Evolutionary conservation across 2,329 filamentous ascomycete genomes (phyloP), one percentile per base, ranked within the genome.

Genomic region (Zymoseptoria pseudotritici): DNA sequence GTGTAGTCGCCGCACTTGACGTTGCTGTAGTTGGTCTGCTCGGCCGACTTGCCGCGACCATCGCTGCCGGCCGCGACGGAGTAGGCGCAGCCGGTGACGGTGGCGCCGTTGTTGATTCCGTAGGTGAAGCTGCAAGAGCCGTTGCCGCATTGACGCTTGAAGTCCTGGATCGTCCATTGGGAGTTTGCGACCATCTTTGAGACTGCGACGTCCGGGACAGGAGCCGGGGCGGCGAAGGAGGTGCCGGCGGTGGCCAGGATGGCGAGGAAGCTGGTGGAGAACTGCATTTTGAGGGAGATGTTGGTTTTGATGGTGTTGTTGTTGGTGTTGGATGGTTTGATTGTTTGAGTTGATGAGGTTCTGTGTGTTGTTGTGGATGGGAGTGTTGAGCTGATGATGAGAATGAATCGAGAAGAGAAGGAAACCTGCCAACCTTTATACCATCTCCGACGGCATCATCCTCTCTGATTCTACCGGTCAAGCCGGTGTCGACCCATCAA

Each of bases 81-180:
- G 62, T 64, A 67, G 53, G 10, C 52, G 60, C 65, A 67, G 4
- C 21, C 20, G 26, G 60, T 64, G n/a, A 54, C 53, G 5, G 50
- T 46, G n/a, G 24, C 46, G 53, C 59, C 58, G 55, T 61, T 61
- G 58, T 66, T 63, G 63, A 66, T 63, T 51, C 31, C 57, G 58
- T 59, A 66, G 56, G 36, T 56, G 63, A 61, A 65, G 9, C 54
- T 58, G 64, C 64, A 66, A 24, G 19, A 53, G 51, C 52, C 61
- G 24, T n/a, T 24, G 51, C 31, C 56, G 60, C 65, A 67, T 46
- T 53, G 56, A 49, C 65, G 64, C 19, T 61, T 61, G 63, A 67
- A 66, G 58, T 62, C 59, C 22, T 61, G 55, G 56, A 66, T 59
- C 13, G 65, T 65, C 65, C 64, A 66, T n/a, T 55, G 57, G 53